These are phyloP conservation scores for Orbilia oligospora DNA, from an alignment of 2,329 filamentous ascomycete genomes.

Conservation along the genomic window DNA sequence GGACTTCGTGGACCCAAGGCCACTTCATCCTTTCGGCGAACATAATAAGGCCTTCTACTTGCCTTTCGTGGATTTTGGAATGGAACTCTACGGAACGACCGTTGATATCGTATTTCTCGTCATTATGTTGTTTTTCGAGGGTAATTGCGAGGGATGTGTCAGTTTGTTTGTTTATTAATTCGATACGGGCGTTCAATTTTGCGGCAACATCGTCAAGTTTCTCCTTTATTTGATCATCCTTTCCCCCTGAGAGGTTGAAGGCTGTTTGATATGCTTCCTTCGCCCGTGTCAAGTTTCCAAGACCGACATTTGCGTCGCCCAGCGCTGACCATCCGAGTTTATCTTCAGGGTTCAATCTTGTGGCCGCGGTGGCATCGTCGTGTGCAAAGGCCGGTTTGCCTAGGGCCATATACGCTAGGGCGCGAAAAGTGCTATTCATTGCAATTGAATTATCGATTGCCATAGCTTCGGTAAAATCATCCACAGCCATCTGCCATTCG, in stretches of 20 bases:
- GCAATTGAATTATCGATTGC: conserved; percentile 43
- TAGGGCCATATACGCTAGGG: conserved; percentile 29
- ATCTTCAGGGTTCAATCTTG: conserved; percentile 38
- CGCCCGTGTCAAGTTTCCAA: conserved; percentile 30
- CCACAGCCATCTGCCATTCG: conserved; percentile 40
- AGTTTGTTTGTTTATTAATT: conserved; percentile 12
- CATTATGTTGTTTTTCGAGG: conserved; percentile 40
- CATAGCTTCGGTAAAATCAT: conserved; percentile 48
- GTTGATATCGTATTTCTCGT: conserved; percentile 38
- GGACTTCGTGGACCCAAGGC: conserved; percentile 52
- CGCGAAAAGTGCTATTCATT: conserved; percentile 28
- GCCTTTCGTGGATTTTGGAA: conserved; percentile 48
- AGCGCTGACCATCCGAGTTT: conserved; percentile 32
- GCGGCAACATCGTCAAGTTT: conserved; percentile 27
- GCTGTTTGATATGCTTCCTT: conserved; percentile 39
- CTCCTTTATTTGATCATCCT: conserved; percentile 18
- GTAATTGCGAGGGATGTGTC: conserved; percentile 12
- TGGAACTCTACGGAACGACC: conserved; percentile 33
- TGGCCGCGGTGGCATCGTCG: conserved; percentile 14
- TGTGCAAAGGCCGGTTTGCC: conserved; percentile 20
- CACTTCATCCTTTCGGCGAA: conserved; percentile 52
- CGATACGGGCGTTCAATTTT: conserved; percentile 20
- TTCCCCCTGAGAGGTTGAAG: not conserved
- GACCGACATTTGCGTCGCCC: conserved; percentile 21
- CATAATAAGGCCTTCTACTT: conserved; percentile 47